Percentiles rank a stretch among this genome's conserved stretches.
phyloP scores from a whole-genome alignment of 495 filamentous ascomycete genomes.

The Penicillium atrosanguineum region DNA sequence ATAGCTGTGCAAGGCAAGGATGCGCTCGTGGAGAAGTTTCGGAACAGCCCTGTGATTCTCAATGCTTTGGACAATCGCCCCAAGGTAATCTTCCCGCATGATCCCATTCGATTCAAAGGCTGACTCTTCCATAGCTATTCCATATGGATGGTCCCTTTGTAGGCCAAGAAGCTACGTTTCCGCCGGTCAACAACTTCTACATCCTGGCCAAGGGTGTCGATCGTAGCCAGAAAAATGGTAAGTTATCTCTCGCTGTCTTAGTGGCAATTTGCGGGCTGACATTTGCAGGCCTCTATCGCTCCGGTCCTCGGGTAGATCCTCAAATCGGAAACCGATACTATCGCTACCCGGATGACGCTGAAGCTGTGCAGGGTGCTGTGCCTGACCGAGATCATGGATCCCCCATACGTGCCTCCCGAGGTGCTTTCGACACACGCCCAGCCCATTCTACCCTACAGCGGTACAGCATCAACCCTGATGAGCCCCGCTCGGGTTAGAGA shows the following conservation, averaged over 20 bases:
- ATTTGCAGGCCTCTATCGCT: conserved; percentile 1
- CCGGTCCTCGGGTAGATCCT: not conserved
- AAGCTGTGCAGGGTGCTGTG: not conserved
- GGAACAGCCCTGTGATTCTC: conserved; percentile 93
- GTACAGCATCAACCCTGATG: not conserved
- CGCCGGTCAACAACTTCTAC: conserved; percentile 17
- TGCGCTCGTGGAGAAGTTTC: conserved; percentile 87
- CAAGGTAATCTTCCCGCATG: conserved; percentile 53
- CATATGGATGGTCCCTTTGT: conserved; percentile 25
- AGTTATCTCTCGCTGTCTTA: not conserved
- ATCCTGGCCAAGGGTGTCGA: conserved; percentile 14
- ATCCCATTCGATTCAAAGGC: not conserved
- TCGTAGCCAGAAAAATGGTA: conserved; percentile 6
- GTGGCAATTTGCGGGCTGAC: not conserved
- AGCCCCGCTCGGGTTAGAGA: not conserved
- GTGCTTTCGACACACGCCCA: not conserved
- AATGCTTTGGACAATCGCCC: conserved; percentile 79
- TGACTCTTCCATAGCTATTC: conserved; percentile 40
- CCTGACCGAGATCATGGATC: not conserved
- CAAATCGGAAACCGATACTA: not conserved
- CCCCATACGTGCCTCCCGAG: not conserved
- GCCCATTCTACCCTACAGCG: not conserved
- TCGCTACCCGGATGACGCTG: not conserved
- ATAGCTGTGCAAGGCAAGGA: conserved; percentile 88
- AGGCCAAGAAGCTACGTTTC: conserved; percentile 13